Evolutionary conservation across 805 yeast species (phyloP).

Genomic region (Teunomyces funiuensis): DNA sequence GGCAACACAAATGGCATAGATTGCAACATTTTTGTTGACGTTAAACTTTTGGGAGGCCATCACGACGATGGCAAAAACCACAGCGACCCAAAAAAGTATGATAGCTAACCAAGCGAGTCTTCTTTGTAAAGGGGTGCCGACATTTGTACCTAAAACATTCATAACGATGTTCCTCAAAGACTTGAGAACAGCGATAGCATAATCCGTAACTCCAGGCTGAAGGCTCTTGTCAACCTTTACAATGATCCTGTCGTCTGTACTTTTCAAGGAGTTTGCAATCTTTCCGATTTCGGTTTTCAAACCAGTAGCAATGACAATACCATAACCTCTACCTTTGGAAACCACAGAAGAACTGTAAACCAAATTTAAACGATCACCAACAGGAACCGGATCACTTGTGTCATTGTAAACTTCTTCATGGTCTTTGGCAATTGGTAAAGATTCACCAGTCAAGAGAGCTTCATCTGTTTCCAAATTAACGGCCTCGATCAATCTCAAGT

Average conservation of each 20-base stretch:
- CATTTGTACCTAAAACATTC: constrained; percentile 47
- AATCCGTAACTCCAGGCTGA: constrained; percentile 38
- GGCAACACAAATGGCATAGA: constrained; percentile 42
- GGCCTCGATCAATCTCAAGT: constrained; percentile 34
- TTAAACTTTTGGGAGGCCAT: constrained; percentile 36
- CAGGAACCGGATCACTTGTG: constrained; percentile 33
- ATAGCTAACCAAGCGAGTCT: constrained; percentile 50
- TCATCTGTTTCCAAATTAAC: constrained; percentile 44
- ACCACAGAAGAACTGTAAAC: constrained; percentile 39
- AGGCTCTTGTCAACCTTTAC: constrained; percentile 35
- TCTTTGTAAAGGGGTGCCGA: constrained; percentile 49
- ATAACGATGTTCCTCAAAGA: constrained; percentile 43
- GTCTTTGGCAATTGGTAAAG: constrained; percentile 35
- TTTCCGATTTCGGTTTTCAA: constrained; percentile 41
- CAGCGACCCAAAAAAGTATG: constrained; percentile 48
- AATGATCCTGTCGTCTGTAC: constrained; percentile 19
- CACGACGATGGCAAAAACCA: constrained; percentile 37
- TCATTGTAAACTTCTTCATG: constrained; percentile 37
- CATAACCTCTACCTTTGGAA: constrained; percentile 42
- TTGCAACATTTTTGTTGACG: constrained; percentile 36
- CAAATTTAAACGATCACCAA: constrained; percentile 37
- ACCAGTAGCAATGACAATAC: constrained; percentile 41
- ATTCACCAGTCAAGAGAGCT: constrained; percentile 44
- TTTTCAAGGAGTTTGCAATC: constrained; percentile 36
- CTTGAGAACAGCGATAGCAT: constrained; percentile 33